Percentiles rank a stretch among this genome's conserved stretches.
phyloP scores from a whole-genome alignment of 345 rosid species.

The Turnera subulata region DNA sequence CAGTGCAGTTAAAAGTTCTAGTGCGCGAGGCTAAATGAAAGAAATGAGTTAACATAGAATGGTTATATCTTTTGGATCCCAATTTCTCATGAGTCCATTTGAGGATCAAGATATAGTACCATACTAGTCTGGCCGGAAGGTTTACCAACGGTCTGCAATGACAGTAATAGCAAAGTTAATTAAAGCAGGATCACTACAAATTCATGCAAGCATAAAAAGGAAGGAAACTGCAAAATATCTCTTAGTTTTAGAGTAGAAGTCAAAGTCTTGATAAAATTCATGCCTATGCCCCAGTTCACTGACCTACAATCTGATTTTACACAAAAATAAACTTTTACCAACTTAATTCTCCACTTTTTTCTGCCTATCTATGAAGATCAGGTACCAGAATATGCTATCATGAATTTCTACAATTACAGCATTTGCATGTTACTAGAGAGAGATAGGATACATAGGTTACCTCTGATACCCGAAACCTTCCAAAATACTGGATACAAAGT shows the following conservation, averaged over 20 bases:
- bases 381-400: no score
- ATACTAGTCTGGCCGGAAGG: slow-evolving; percentile 50
- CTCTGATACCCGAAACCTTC: slow-evolving; percentile 83
- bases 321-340: no score
- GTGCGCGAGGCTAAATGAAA: slow-evolving; percentile 58
- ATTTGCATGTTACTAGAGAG: neutral
- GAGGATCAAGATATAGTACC: slow-evolving; percentile 36
- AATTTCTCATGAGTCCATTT: slow-evolving; percentile 52
- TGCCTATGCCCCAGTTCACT: no score
- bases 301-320: no score
- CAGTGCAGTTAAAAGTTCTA: slow-evolving; percentile 77
- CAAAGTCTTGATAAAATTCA: neutral
- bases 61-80: slow-evolving; percentile 32
- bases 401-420: no score
- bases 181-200: slow-evolving; percentile 8
- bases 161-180: slow-evolving; percentile 16
- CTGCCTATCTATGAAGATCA: no score
- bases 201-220: slow-evolving; percentile 1
- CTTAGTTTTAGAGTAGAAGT: neutral
- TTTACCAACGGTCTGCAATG: slow-evolving; percentile 73
- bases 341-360: no score
- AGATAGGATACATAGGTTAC: slow-evolving; percentile 28
- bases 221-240: neutral
- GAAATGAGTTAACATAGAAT: slow-evolving; percentile 42
- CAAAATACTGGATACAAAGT: slow-evolving; percentile 56